Base-by-base conservation (phyloP, 441 rosid genomes). In the Corymbia citriodora region DNA sequence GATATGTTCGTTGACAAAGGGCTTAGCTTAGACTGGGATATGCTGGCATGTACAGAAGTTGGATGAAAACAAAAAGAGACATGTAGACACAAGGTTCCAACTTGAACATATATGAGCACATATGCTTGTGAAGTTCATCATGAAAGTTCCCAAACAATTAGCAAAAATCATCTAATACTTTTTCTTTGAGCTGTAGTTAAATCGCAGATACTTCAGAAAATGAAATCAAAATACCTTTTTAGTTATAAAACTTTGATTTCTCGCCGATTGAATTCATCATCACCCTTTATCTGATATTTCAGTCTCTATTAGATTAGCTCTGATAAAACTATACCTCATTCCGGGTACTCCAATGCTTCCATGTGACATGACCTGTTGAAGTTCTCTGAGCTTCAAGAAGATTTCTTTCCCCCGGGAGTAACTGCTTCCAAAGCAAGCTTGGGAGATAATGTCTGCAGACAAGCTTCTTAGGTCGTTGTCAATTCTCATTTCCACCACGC, bases 391-490 rank as follows among this genome's bases (percentile, higher is more conserved):
- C 88, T 92, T 93, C 14, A 81, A 87, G 90, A 97, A 95, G 53
- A 97, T 95, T n/a, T 92, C 91, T 91, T 94, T 90, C 68, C 97
- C 99, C 89, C 89, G 88, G 45, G 88, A 55, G 52, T 93, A 95
- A 93, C 89, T 93, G 94, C 97, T 95, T 4, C 98, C 97, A 48
- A 97, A 96, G 91, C 97, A 95, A 88, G 95, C 94, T 87, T 92
- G 94, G n/a, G 97, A 93, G 55, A 96, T 94, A 25, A 95, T 91
- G 89, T 95, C 97, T 21, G 95, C 97, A 11, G 96, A 92, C 29
- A 95, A 91, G 81, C 93, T 90, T 91, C 94, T 94, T 89, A 95
- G 82, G 86, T 94, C 93, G 10, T 48, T 92, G 29, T 94, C 96
- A 0, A 96, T 91, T 89, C 91, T 90, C 19, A 95, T 91, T 31